Evolutionary conservation across 495 filamentous ascomycete genomes (phyloP).

Genomic region (Aspergillus biplanus): DNA sequence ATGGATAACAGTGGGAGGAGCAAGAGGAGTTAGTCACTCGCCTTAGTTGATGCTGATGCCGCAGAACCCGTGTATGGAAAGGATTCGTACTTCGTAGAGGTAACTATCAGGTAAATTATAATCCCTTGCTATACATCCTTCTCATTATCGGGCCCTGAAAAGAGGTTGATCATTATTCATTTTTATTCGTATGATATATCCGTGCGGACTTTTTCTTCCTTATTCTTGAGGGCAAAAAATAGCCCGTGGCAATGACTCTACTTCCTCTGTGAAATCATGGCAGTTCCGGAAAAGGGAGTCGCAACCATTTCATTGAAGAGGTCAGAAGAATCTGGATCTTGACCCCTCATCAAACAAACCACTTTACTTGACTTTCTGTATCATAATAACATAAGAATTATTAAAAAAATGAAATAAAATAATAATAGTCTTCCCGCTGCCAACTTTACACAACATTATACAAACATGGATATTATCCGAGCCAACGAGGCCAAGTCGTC

Average conservation of each 20-base stretch:
- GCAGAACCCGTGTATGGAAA: slow-evolving; percentile 12
- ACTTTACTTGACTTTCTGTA: background rate
- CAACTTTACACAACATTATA: background rate
- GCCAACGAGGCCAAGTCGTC: slow-evolving; percentile 12
- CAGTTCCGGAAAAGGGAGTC: too few relatives aligned
- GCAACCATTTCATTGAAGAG: too few relatives aligned
- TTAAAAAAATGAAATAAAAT: background rate
- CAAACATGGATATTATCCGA: slow-evolving; percentile 19
- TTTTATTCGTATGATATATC: background rate
- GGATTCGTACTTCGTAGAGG: background rate
- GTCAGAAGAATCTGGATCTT: slow-evolving; percentile 1
- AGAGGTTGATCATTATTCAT: background rate
- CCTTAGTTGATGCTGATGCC: slow-evolving; percentile 18
- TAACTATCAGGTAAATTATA: background rate
- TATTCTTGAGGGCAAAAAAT: background rate
- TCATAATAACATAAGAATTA: background rate
- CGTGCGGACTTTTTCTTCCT: background rate
- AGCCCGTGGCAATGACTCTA: background rate
- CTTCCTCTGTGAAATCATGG: background rate
- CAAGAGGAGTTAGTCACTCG: too few relatives aligned
- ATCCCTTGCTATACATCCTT: background rate
- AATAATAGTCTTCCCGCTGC: background rate
- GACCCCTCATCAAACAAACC: background rate
- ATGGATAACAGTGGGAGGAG: background rate
- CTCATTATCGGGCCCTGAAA: background rate